A percentile compares a stretch with the other conserved stretches of the same genome.
These are phyloP conservation scores for Ziziphus jujuba DNA, from an alignment of 306 rosid genomes.

Conservation along the genomic window DNA sequence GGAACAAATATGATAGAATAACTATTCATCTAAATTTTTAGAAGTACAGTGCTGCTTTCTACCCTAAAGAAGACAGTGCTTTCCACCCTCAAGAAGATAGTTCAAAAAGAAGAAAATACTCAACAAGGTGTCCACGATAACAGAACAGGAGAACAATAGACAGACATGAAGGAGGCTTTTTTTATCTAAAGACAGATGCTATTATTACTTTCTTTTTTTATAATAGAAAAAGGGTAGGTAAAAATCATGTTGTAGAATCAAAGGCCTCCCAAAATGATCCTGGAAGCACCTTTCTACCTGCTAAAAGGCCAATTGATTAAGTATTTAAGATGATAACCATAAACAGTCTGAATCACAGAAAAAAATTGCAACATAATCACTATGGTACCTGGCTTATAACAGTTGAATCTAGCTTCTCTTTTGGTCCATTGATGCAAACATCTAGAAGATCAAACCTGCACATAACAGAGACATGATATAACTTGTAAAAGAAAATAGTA, in stretches of 20 bases:
- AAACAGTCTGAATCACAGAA: too few relatives aligned
- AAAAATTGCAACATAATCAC: background rate
- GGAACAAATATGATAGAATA: background rate
- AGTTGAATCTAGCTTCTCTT: slow-evolving; percentile 88
- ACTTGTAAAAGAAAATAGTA: background rate
- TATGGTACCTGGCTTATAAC: slow-evolving; percentile 77
- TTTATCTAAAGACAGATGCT: background rate
- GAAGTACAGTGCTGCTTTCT: background rate
- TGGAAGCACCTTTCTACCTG: background rate
- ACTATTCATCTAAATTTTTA: background rate
- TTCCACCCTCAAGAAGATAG: background rate
- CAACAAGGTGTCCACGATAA: background rate
- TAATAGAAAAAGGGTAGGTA: background rate
- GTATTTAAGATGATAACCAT: background rate
- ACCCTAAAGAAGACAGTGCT: background rate
- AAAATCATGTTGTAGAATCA: background rate
- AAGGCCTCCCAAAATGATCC: background rate
- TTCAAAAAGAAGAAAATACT: background rate
- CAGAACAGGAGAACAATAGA: background rate
- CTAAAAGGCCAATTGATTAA: background rate
- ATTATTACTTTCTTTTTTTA: background rate
- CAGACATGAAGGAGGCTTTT: background rate
- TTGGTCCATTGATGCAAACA: slow-evolving; percentile 87
- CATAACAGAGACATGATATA: background rate
- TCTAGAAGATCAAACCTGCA: slow-evolving; percentile 92